A percentile compares a stretch with the other conserved stretches of the same genome.
phyloP scores from a whole-genome alignment of 2,329 filamentous ascomycete species.

The Incumbomyces lentus region DNA sequence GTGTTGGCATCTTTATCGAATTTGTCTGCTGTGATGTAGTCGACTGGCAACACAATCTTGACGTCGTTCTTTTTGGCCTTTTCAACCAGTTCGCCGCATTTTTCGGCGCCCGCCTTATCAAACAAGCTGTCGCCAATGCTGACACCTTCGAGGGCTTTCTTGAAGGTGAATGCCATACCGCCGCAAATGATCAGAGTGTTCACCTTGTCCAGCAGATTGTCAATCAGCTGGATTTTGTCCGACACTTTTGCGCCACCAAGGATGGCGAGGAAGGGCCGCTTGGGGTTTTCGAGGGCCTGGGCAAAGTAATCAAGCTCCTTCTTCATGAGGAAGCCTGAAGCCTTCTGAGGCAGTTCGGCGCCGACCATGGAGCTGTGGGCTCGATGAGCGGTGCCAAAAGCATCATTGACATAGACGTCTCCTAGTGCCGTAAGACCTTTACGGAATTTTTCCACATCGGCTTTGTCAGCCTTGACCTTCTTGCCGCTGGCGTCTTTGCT shows the following conservation, averaged over 20 bases:
- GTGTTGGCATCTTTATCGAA: conserved; percentile 76
- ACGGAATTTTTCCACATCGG: conserved; percentile 82
- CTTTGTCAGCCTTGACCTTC: conserved; percentile 96
- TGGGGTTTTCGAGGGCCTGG: conserved; percentile 82
- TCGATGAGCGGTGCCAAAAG: conserved; percentile 95
- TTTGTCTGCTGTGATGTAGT: conserved; percentile 94
- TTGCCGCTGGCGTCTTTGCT: conserved; percentile 88
- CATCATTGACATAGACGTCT: conserved; percentile 96
- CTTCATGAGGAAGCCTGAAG: conserved; percentile 97
- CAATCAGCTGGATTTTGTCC: conserved; percentile 99
- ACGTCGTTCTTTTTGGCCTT: conserved; percentile 97
- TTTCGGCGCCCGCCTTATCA: conserved; percentile 89
- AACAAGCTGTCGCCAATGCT: conserved; percentile 86
- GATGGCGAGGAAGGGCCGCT: conserved; percentile 96
- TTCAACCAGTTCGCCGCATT: conserved; percentile 72
- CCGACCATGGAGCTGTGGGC: conserved; percentile 99
- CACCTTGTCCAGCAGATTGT: conserved; percentile 97
- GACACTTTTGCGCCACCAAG: conserved; percentile 96
- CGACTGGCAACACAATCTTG: conserved; percentile 84
- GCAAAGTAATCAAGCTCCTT: conserved; percentile 99
- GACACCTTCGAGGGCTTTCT: conserved; percentile 91
- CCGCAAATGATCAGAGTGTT: conserved; percentile 94
- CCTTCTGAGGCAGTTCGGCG: conserved; percentile 89
- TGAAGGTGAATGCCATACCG: conserved; percentile 99
- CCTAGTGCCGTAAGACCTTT: conserved; percentile 89